Evolutionary conservation across 495 filamentous ascomycete genomes (phyloP), one percentile per base, ranked within the genome.

Genomic region (Chaetomium fimeti): DNA sequence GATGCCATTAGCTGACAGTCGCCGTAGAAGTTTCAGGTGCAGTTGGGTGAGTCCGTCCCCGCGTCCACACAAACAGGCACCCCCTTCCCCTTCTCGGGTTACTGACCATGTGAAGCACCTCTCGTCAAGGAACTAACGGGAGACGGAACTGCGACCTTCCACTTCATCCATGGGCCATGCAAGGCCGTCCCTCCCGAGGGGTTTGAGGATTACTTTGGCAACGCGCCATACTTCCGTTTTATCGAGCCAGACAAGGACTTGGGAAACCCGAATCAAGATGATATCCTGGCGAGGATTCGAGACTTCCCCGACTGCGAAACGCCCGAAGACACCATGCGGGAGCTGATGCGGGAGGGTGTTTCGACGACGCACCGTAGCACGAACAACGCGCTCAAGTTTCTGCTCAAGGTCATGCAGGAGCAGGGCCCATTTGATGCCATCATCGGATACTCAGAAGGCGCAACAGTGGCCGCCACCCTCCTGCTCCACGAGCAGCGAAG

Each of bases 361-460:
- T 76, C 77, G 2, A 74, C 74, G 59, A 78, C 74, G 54, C 77
- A 79, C 20, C 53, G 70, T 32, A 79, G 78, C 63, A 77, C 76
- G 16, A 69, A 75, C 58, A 71, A 76, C 36, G 78, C 79, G 0
- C 71, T 82, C 29, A 75, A 80, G 54, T 78, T 75, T 45, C 69
- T 83, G 15, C 59, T 79, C 40, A 73, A 79, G 25, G 76, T 82
- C 57, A 80, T 84, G 75, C 74, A 82, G 13, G 77, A 83, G 61
- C 74, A 81, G 12, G 81, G 81, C 0, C 80, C 81, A 0, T 83
- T 82, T 48, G 78, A 82, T 47, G 78, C 72, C 53, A 80, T 87
- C 51, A 82, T 87, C 56, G 85, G 84, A 0, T 88, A 85, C 61
- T 87, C 85, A 0, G 85, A 88, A 63, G 87, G 87, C 22, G 85